These are phyloP conservation scores for Exophiala aquamarina DNA, from an alignment of 2,329 filamentous ascomycete genomes.

Conservation along the genomic window DNA sequence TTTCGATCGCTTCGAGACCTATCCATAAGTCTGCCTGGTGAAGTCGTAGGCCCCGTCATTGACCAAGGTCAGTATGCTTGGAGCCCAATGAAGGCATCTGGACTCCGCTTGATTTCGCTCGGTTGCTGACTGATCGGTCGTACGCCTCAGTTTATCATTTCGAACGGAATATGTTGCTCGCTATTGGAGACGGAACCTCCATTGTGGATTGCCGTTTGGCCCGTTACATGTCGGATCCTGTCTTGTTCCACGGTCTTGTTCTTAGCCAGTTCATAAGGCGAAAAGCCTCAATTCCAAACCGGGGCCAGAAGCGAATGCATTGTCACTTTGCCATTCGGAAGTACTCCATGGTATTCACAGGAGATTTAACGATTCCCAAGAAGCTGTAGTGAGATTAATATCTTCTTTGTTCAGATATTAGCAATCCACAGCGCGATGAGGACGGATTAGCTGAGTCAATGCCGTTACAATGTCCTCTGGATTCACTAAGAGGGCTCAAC, in stretches of 20 bases:
- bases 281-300: not conserved
- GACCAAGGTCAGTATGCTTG: too few species aligned
- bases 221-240: conserved; percentile 7
- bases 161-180: too few species aligned
- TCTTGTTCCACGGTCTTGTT: conserved; percentile 5
- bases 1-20: too few species aligned
- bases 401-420: conserved; percentile 6
- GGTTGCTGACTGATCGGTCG: too few species aligned
- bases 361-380: conserved; percentile 6
- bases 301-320: not conserved
- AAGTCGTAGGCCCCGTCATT: too few species aligned
- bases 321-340: conserved; percentile 10
- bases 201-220: too few species aligned
- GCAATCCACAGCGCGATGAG: conserved; percentile 6
- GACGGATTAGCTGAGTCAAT: not conserved
- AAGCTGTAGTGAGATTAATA: conserved; percentile 6
- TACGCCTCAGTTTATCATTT: too few species aligned
- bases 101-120: too few species aligned
- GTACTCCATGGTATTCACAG: conserved; percentile 8
- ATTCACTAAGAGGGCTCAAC: conserved; percentile 7
- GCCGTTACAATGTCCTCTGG: conserved; percentile 12
- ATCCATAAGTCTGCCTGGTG: too few species aligned
- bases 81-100: too few species aligned
- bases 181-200: too few species aligned
- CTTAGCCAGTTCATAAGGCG: conserved; percentile 6